phyloP scores from a whole-genome alignment of 345 rosid species.

The Rhodamnia rubescens region DNA sequence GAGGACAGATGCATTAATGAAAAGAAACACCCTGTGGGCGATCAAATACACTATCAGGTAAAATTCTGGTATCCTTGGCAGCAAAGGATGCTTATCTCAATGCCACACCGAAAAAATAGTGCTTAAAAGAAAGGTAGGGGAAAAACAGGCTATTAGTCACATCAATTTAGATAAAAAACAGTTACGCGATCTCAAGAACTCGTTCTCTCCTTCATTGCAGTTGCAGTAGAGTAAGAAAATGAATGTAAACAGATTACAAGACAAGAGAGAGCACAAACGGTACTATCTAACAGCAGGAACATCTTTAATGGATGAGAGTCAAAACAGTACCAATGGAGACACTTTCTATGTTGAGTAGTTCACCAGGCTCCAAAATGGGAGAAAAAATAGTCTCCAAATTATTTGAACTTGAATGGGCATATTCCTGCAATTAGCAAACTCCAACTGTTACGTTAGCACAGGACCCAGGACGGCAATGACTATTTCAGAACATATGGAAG shows the following conservation, averaged over 20 bases:
- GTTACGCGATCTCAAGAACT: neutral
- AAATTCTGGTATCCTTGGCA: neutral
- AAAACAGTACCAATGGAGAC: constrained; percentile 27
- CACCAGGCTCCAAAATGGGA: constrained; percentile 45
- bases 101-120: neutral
- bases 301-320: neutral
- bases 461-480: neutral
- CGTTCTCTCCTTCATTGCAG: neutral
- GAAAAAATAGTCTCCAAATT: constrained; percentile 76
- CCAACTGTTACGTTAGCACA: neutral
- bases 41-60: neutral
- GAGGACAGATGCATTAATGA: neutral
- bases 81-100: neutral
- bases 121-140: neutral
- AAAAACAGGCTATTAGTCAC: neutral
- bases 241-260: neutral
- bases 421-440: constrained; percentile 27
- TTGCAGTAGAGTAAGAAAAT: neutral
- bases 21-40: neutral
- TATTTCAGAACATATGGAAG: neutral
- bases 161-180: neutral
- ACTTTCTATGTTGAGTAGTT: constrained; percentile 26
- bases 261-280: neutral
- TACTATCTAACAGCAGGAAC: neutral
- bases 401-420: constrained; percentile 21